These are phyloP conservation scores for Fraxinus velutina DNA, from an alignment of 305 asterid species.

Conservation along the genomic window DNA sequence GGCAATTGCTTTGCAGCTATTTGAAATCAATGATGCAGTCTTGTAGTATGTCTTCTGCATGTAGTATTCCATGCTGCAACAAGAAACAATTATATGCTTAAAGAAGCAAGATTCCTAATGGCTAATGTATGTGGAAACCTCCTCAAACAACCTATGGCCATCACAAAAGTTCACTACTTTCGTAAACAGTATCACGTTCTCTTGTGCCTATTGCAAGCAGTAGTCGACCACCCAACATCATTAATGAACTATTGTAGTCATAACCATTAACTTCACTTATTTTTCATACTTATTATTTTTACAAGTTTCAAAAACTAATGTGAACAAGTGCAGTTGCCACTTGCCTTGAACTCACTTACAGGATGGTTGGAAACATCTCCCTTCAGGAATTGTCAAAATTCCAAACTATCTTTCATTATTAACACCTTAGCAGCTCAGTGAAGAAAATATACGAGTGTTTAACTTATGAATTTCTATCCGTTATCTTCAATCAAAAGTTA, in stretches of 20 bases:
- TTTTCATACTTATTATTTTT: not conserved
- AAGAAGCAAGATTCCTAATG: constrained; percentile 14
- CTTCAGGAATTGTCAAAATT: not conserved
- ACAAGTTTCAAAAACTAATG: not conserved
- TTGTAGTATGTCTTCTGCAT: constrained; percentile 96
- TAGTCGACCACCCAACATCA: not conserved
- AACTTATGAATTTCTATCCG: not conserved
- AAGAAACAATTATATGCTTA: constrained; percentile 17
- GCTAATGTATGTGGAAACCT: not conserved
- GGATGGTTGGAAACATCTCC: not conserved
- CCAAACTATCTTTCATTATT: not conserved
- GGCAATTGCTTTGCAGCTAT: constrained; percentile 90
- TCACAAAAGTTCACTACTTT: not conserved
- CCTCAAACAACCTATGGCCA: not conserved
- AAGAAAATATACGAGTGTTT: not conserved
- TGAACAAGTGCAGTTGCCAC: not conserved
- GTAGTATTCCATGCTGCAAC: constrained; percentile 95
- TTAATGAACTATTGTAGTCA: not conserved
- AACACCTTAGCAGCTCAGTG: not conserved
- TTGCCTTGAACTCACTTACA: not conserved
- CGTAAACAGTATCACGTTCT: not conserved
- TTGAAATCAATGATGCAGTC: constrained; percentile 92
- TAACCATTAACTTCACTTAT: not conserved
- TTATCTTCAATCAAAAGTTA: not conserved
- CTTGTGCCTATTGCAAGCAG: not conserved